Evolutionary conservation across 371 early-diverging fungal species (phyloP), one percentile per base, ranked within the genome.

Genomic region (Mucor velutinosus): DNA sequence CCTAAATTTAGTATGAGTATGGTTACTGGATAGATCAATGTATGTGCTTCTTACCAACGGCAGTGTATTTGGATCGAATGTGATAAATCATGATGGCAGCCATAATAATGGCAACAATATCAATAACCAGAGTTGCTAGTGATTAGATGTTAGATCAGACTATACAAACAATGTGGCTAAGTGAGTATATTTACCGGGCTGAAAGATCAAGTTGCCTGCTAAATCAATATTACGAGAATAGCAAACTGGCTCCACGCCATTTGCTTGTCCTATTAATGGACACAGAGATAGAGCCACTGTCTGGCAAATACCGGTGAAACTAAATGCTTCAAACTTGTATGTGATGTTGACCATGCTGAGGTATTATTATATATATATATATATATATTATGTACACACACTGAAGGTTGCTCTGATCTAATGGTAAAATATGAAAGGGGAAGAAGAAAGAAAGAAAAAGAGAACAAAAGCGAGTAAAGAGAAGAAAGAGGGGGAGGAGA

Each of bases 1-100:
- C 95, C 94, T 93, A 77, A 15, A 25, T 35, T 57, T 33, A 37
- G 19, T 41, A 21, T 11, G 10, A 14, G 19, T 3, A 39, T 33
- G 15, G 4, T 25, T 27, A 4, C 7, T 11, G 23, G 19, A 25
- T 45, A 3, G 7, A 45, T 45, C n/a, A 45, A 3, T 45, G 7
- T 19, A 1, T 7, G 8, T 7, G 19, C 43, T 43, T 45, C 87
- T 77, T 83, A 91, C 97, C 98, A 51, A 98, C 96, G 29, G 99
- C 99, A 11, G 97, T 98, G 81, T 96, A 97, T 85, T 98, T 98
- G 30, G 93, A 90, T 73, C 93, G 92, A 75, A 98, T 93, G 76
- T 97, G 97, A 74, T 91, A 93, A 75, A 98, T 95, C 98, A 98
- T 98, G 76, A 97, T 96, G 32, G 89, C 85, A 10, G 97, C 93